Percentiles rank a stretch among this genome's conserved stretches.
phyloP scores from a whole-genome alignment of 2,329 filamentous ascomycete species.

The Aspergillus ochraceoroseus region DNA sequence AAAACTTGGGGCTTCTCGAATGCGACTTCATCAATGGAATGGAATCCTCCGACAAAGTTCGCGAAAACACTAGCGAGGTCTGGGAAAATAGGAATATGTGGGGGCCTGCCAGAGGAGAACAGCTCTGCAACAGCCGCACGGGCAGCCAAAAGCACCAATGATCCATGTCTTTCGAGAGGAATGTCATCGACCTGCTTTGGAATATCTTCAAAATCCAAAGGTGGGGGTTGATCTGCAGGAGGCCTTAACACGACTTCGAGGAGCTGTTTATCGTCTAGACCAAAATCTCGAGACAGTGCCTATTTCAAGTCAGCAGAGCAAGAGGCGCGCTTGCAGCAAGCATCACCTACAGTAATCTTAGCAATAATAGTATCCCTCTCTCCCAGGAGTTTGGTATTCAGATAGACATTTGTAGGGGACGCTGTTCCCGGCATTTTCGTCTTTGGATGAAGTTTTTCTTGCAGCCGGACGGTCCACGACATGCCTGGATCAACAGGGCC shows the following conservation, averaged over 20 bases:
- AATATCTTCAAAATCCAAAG: slow-evolving; percentile 52
- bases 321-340: too few relatives aligned
- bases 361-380: slow-evolving; percentile 54
- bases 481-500: slow-evolving; percentile 37
- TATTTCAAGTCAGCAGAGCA: slow-evolving; percentile 18
- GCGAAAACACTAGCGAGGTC: slow-evolving; percentile 49
- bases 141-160: slow-evolving; percentile 52
- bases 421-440: slow-evolving; percentile 47
- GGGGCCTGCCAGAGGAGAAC: slow-evolving; percentile 42
- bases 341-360: slow-evolving; percentile 47
- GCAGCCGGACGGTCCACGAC: slow-evolving; percentile 48
- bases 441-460: slow-evolving; percentile 54
- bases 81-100: slow-evolving; percentile 49
- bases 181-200: slow-evolving; percentile 52
- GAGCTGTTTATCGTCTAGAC: slow-evolving; percentile 47
- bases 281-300: slow-evolving; percentile 53
- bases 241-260: slow-evolving; percentile 42
- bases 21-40: slow-evolving; percentile 34
- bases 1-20: slow-evolving; percentile 50
- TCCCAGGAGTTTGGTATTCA: slow-evolving; percentile 46
- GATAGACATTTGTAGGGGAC: slow-evolving; percentile 51
- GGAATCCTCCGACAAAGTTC: slow-evolving; percentile 48
- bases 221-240: slow-evolving; percentile 39
- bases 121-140: slow-evolving; percentile 48
- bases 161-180: slow-evolving; percentile 53